Percentiles rank a stretch among this genome's conserved stretches.
phyloP scores from a whole-genome alignment of 2,329 filamentous ascomycete species.

The Albifimbria verrucaria region DNA sequence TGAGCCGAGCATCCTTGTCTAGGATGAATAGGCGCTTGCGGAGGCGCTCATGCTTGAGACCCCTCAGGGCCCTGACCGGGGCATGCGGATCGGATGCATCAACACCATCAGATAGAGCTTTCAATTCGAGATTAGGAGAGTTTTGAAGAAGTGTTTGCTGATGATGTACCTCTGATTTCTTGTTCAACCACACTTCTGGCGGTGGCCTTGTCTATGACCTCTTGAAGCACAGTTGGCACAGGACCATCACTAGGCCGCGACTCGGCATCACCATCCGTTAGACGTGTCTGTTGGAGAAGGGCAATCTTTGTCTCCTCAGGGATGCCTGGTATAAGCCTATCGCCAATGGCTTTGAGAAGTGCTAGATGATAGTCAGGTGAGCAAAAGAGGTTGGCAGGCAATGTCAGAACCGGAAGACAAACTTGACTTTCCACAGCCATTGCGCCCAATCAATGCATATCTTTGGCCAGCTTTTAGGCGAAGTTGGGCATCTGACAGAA shows the following conservation, averaged over 20 bases:
- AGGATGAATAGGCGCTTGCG: conserved; percentile 63
- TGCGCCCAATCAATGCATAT: conserved; percentile 77
- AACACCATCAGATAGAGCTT: conserved; percentile 58
- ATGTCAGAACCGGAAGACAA: conserved; percentile 19
- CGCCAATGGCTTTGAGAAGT: conserved; percentile 69
- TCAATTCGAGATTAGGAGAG: not conserved
- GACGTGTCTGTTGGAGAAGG: conserved; percentile 64
- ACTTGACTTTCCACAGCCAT: conserved; percentile 83
- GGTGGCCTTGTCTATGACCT: conserved; percentile 62
- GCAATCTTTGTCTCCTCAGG: conserved; percentile 62
- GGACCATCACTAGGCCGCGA: conserved; percentile 4
- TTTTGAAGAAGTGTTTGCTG: no score
- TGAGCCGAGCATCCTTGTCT: conserved; percentile 69
- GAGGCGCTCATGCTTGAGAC: conserved; percentile 59
- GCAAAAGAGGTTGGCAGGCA: not conserved
- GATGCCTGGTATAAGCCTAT: conserved; percentile 76
- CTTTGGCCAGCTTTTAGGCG: conserved; percentile 68
- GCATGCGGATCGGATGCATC: conserved; percentile 54
- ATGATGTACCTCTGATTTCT: conserved; percentile 52
- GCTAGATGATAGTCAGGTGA: conserved; percentile 34
- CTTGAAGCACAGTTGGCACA: conserved; percentile 54
- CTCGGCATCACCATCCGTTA: conserved; percentile 29
- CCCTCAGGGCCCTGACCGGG: conserved; percentile 58
- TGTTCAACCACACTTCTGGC: conserved; percentile 54
- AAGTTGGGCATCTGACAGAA: conserved; percentile 67